Evolutionary conservation across 371 early-diverging fungal genomes (phyloP), one percentile per base, ranked within the genome.

Genomic region (Mucor saturninus): DNA sequence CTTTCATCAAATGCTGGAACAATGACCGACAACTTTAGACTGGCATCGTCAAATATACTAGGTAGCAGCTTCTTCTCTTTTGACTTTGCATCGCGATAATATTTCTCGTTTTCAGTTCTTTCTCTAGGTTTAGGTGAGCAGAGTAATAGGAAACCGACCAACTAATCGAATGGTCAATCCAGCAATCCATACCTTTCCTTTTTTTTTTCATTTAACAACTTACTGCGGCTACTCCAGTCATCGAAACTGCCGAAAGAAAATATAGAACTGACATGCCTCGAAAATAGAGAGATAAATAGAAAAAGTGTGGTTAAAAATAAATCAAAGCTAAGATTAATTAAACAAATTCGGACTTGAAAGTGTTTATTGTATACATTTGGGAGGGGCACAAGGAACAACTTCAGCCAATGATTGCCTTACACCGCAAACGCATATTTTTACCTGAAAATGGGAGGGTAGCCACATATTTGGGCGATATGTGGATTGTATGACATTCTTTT

Each of bases 1-100:
- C 84, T 79, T 73, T 98, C 98, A 78, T 96, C 94, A 79, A 92
- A 96, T 0, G 98, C 96, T 0, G 98, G 98, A 2, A 98, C 86
- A 4, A 98, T 82, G 40, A 95, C 85, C 0, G 94, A 86, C 6
- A 96, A 75, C n/a, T 75, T 68, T n/a, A 89, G 83, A 0, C 72
- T 66, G 4, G 88, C 68, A 4, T 79, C 72, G 55, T 87, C 83
- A 46, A 69, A 73, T 32, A 85, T 53, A 54, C 69, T 74, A 1
- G 79, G 74, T 28, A 81, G 45, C 30, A 46, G 63, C 52, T 74
- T 54, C 46, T 53, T 76, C 42, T 74, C 65, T 30, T 67, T 61
- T 10, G 78, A 64, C 21, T 64, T 42, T 7, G 70, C 75, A 66
- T 83, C 75, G 31, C 32, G 42, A 63, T 83, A 90, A 62, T 77